A percentile compares a stretch with the other conserved stretches of the same genome.
phyloP scores from a whole-genome alignment of 1,284 basidiomycete species.

The Leccinum pseudoinsigne region DNA sequence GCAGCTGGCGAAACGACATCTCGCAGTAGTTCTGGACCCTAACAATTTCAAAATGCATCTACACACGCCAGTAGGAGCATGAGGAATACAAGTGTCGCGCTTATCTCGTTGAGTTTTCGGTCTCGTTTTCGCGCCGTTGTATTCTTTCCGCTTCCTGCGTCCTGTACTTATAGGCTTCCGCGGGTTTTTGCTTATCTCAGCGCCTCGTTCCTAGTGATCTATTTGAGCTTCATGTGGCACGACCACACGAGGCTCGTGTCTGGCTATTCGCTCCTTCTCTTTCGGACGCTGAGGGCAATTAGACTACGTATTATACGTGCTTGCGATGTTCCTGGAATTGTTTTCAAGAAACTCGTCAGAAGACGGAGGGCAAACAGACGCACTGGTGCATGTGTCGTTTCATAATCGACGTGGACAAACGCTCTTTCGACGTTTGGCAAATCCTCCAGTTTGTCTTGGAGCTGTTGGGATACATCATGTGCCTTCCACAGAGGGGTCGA shows the following conservation, averaged over 20 bases:
- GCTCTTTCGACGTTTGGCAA: slow-evolving; percentile 90
- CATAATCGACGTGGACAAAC: slow-evolving; percentile 94
- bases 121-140: too few species aligned
- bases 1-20: too few species aligned
- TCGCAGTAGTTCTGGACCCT: neutral
- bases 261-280: too few species aligned
- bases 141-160: too few species aligned
- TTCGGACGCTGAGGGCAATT: too few species aligned
- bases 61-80: too few species aligned
- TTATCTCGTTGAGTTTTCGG: too few species aligned
- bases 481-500: slow-evolving; percentile 90
- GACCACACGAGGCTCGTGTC: too few species aligned
- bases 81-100: neutral
- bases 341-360: neutral
- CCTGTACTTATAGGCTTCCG: too few species aligned
- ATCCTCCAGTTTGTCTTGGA: slow-evolving; percentile 94
- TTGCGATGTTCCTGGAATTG: slow-evolving; percentile 35
- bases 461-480: slow-evolving; percentile 88
- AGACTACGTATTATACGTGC: slow-evolving; percentile 13
- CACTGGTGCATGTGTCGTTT: slow-evolving; percentile 81
- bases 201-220: too few species aligned
- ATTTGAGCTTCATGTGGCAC: too few species aligned
- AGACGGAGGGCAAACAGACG: slow-evolving; percentile 27
- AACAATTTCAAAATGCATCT: neutral
- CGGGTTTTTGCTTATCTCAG: too few species aligned